Evolutionary conservation across 495 filamentous ascomycete species (phyloP).

Genomic region (Penicillium herquei): DNA sequence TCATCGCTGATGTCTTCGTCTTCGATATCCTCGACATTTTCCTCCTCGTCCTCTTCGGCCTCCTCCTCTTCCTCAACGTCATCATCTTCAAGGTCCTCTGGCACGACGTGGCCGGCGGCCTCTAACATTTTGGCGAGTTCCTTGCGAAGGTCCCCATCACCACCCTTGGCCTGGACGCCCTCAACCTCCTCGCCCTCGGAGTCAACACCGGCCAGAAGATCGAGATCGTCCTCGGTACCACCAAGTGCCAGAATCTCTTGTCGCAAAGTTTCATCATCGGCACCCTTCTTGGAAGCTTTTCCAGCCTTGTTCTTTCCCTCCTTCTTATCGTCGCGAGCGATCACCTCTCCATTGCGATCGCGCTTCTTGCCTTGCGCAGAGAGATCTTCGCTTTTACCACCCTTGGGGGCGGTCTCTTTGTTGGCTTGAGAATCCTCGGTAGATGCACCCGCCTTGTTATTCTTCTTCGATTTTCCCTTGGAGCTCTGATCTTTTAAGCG

Average conservation of each 20-base stretch:
- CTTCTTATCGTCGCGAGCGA: conserved; percentile 36
- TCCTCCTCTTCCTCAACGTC: conserved; percentile 45
- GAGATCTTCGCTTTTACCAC: conserved; percentile 26
- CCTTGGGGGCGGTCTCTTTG: conserved; percentile 28
- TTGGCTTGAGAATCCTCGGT: conserved; percentile 23
- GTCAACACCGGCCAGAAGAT: conserved; percentile 59
- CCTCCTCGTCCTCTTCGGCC: conserved; percentile 27
- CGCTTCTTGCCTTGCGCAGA: conserved; percentile 45
- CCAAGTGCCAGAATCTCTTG: conserved; percentile 75
- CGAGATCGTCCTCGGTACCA: conserved; percentile 72
- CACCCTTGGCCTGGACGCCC: conserved; percentile 26
- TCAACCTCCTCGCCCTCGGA: conserved; percentile 65
- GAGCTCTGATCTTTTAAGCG: conserved; percentile 47
- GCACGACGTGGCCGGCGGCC: conserved; percentile 43
- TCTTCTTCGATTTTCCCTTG: conserved; percentile 46
- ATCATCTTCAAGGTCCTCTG: conserved; percentile 43
- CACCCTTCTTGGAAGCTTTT: conserved; percentile 21
- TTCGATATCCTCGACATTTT: conserved; percentile 24
- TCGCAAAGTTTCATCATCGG: conserved; percentile 46
- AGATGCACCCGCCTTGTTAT: conserved; percentile 24
- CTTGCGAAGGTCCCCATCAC: conserved; percentile 40
- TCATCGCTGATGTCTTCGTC: conserved; percentile 42
- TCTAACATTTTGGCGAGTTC: conserved; percentile 44
- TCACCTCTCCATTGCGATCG: conserved; percentile 52
- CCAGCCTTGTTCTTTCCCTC: conserved; percentile 23